Percentiles rank a stretch among this genome's conserved stretches.
Evolutionary conservation across 768 basidiomycete species (phyloP).

Genomic region (Hebeloma cylindrosporum): DNA sequence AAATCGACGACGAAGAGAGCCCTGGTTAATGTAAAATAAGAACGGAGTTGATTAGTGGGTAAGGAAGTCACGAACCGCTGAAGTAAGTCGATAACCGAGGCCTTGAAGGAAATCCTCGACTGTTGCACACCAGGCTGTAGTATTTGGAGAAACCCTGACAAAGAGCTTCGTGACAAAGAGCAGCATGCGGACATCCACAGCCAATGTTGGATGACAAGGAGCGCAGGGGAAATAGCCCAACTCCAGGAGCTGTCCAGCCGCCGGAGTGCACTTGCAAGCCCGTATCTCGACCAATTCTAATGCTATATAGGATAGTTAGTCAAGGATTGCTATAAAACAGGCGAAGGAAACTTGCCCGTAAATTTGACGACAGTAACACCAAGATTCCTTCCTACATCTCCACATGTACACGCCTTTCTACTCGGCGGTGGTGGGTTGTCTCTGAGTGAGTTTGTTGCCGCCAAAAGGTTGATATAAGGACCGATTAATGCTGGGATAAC

Average conservation of each 20-base stretch:
- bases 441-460: too few species aligned
- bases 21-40: background rate
- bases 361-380: too few species aligned
- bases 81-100: background rate
- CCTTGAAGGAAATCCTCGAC: conserved; percentile 12
- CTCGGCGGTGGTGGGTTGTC: too few species aligned
- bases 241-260: conserved; percentile 21
- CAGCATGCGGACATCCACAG: conserved; percentile 25
- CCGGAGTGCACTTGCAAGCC: background rate
- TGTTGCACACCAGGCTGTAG: conserved; percentile 16
- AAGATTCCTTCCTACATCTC: too few species aligned
- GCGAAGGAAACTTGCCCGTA: too few species aligned
- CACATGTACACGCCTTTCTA: too few species aligned
- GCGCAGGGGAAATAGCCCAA: conserved; percentile 27
- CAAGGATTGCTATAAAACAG: background rate
- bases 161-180: conserved; percentile 19
- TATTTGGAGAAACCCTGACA: conserved; percentile 19
- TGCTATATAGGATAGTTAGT: background rate
- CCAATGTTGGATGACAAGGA: conserved; percentile 23
- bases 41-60: too few species aligned
- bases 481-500: too few species aligned
- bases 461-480: too few species aligned
- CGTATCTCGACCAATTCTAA: background rate
- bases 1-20: background rate
- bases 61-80: background rate